Percentiles rank a stretch among this genome's conserved stretches.
Conservation (phyloP, 2,329 filamentous ascomycete genomes). For the Geosmithia morbida region DNA sequence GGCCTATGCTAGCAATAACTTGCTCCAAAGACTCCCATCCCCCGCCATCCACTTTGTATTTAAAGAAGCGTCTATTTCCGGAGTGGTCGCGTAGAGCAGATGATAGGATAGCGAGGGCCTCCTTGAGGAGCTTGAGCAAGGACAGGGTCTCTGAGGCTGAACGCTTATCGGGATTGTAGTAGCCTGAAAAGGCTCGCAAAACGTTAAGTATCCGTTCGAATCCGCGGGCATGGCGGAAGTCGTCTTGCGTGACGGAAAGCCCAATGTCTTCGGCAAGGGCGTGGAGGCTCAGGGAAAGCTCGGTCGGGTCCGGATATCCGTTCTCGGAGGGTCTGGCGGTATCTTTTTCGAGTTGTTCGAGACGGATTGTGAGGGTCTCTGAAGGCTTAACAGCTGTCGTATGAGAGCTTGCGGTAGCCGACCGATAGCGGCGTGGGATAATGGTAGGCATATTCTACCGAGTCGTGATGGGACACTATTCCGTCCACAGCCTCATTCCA, state of each 20-base stretch:
- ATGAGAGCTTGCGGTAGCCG: conserved; percentile 47
- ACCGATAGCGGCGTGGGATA: conserved; percentile 43
- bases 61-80: conserved; percentile 82
- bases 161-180: conserved; percentile 55
- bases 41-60: conserved; percentile 56
- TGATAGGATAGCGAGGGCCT: conserved; percentile 58
- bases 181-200: conserved; percentile 56
- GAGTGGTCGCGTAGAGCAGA: conserved; percentile 64
- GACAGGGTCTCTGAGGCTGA: conserved; percentile 46
- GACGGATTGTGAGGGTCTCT: conserved; percentile 40
- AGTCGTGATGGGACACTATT: conserved; percentile 1
- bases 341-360: conserved; percentile 27
- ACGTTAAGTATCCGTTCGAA: conserved; percentile 62
- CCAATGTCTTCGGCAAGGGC: conserved; percentile 49
- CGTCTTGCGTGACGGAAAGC: conserved; percentile 49
- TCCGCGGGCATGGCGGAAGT: conserved; percentile 68
- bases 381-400: conserved; percentile 44
- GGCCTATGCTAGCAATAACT: conserved; percentile 52
- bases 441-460: conserved; percentile 28
- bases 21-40: conserved; percentile 70
- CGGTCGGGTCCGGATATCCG: conserved; percentile 32
- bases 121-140: conserved; percentile 56
- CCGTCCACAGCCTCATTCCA: neutral
- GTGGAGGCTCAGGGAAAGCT: conserved; percentile 41
- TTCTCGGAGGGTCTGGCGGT: conserved; percentile 16